These are phyloP conservation scores for Fremontodendron californicum DNA, from an alignment of 345 rosid genomes.

Conservation along the genomic window DNA sequence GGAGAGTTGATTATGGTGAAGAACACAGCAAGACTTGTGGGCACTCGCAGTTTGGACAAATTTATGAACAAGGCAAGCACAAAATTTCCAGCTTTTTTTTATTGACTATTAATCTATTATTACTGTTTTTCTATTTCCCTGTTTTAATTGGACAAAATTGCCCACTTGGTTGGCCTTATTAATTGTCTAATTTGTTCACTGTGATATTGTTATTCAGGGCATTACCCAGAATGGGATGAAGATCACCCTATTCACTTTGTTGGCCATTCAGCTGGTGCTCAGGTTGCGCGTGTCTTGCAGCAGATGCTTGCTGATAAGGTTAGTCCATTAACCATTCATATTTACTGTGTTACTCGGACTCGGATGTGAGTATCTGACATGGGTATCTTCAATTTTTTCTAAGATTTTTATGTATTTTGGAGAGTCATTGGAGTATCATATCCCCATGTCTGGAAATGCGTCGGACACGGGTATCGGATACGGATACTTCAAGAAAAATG, in stretches of 20 bases:
- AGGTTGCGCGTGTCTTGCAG: conserved; percentile 95
- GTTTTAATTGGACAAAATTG: neutral
- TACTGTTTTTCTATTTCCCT: neutral
- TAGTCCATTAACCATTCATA: too few species aligned
- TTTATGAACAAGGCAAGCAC: conserved; percentile 63
- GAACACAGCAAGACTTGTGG: conserved; percentile 89
- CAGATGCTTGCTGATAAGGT: conserved; percentile 99
- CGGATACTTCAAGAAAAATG: too few species aligned
- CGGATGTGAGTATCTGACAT: too few species aligned
- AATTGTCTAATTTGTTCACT: conserved; percentile 12
- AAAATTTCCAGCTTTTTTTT: neutral
- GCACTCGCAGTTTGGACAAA: conserved; percentile 79
- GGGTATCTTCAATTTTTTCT: too few species aligned
- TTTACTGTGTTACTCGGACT: too few species aligned
- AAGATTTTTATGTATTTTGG: too few species aligned
- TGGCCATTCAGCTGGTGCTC: conserved; percentile 99
- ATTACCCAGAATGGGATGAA: conserved; percentile 90
- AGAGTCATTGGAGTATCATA: too few species aligned
- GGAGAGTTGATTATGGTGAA: conserved; percentile 84
- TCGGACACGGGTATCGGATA: too few species aligned
- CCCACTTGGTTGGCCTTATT: neutral
- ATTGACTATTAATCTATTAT: neutral
- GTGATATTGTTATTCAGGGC: conserved; percentile 40
- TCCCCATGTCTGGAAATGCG: too few species aligned
- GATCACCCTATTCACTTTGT: conserved; percentile 95